Evolutionary conservation across 164 flowering plant species (phyloP).

Genomic region (Santalum album): DNA sequence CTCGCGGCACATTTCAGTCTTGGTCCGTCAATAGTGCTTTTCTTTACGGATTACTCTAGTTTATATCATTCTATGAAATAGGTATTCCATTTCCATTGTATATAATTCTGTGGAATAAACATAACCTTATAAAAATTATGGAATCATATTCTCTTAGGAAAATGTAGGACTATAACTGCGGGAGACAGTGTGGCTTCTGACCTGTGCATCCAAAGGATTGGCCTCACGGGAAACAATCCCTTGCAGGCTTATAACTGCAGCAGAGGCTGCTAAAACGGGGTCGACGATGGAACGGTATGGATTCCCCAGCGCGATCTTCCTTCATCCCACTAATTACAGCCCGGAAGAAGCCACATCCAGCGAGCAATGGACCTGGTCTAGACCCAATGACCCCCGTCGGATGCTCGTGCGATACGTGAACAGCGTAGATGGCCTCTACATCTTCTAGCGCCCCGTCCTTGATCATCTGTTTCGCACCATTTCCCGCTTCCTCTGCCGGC

Average conservation of each 20-base stretch:
- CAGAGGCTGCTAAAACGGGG: constrained; percentile 64
- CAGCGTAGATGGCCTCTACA: constrained; percentile 82
- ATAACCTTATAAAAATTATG: too few species aligned
- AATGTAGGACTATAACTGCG: too few species aligned
- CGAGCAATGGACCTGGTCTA: constrained; percentile 75
- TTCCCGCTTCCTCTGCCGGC: constrained; percentile 94
- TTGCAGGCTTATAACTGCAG: constrained; percentile 77
- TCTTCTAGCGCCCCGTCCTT: constrained; percentile 65
- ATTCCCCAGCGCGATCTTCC: constrained; percentile 21
- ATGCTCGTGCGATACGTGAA: constrained; percentile 57
- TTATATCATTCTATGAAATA: too few species aligned
- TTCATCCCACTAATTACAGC: constrained; percentile 52
- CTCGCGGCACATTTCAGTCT: too few species aligned
- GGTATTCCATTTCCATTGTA: too few species aligned
- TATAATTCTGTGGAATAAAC: too few species aligned
- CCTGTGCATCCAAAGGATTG: constrained; percentile 82
- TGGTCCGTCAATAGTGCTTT: too few species aligned
- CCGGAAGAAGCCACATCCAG: constrained; percentile 76
- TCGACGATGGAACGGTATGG: too few species aligned
- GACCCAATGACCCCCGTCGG: constrained; percentile 67
- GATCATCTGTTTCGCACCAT: constrained; percentile 77
- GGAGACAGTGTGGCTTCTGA: constrained; percentile 4
- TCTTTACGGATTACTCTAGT: too few species aligned
- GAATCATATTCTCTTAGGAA: too few species aligned
- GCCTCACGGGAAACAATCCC: constrained; percentile 84